Evolutionary conservation across 768 basidiomycete species (phyloP), one percentile per base, ranked within the genome.

Genomic region (Lanmaoa rubissima): DNA sequence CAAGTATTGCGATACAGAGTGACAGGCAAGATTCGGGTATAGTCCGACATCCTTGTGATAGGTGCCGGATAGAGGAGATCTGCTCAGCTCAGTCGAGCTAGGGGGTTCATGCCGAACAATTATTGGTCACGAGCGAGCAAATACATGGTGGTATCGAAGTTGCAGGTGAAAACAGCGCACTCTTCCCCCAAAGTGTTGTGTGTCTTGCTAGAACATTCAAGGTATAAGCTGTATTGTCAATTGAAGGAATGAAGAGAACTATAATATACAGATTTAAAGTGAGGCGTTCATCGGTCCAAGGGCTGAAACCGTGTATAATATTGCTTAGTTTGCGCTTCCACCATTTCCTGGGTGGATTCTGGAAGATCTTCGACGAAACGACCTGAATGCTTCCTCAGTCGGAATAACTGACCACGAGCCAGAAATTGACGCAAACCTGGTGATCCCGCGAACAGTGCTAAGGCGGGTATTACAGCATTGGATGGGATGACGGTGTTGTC

Each of bases 301-400:
- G 89, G 80, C 64, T 88, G 86, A 70, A 96, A 98, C 2, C 89
- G 84, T 11, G 84, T 84, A 70, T 96, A 96, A 65, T 86, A 88
- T 41, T 85, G 82, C 66, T 96, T 96, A 2, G 93, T 93, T 59
- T 83, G 81, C 1, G 86, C 81, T 70, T 98, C 94, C 0, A 94
- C 84, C 61, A 88, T 83, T 65, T 98, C 96, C 70, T 96, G 94
- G 17, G 92, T 95, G 16, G 94, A 92, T 72, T 98, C 96, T 0
- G 95, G 91, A 10, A 97, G 81, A 64, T 94, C 90, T 68, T 88
- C 86, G 2, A 88, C 68, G 59, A 93, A 92, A 3, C 83, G 83
- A 24, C 92, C 95, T 95, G 38, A 39, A 19, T 48, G 41, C 32
- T 13, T 26, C 35, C 35, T 69, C n/a, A 57, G 44, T 40, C 31